Conservation (phyloP, 2,329 filamentous ascomycete species). For the Ophiostoma perfectum region DNA sequence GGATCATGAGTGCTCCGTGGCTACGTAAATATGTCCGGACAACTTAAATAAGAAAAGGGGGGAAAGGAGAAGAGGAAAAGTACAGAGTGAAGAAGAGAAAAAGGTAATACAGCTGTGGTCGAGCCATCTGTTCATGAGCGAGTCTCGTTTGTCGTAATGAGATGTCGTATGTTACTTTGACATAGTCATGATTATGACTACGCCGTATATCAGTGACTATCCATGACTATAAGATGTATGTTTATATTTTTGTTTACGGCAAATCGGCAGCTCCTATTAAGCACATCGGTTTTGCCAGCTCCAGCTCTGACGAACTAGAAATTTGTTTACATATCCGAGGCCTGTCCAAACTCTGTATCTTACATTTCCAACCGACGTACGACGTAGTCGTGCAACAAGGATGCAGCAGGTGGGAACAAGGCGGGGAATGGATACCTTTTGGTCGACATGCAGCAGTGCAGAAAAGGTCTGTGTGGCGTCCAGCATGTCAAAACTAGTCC, state of each 20-base stretch:
- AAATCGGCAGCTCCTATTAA: too few relatives aligned
- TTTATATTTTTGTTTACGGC: too few relatives aligned
- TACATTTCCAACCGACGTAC: too few relatives aligned
- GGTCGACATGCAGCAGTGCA: slow-evolving; percentile 1
- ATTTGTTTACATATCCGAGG: too few relatives aligned
- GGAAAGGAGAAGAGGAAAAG: background rate
- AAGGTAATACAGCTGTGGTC: background rate
- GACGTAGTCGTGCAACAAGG: too few relatives aligned
- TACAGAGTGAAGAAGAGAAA: background rate
- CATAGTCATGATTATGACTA: background rate
- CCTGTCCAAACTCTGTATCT: too few relatives aligned
- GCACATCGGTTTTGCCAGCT: too few relatives aligned
- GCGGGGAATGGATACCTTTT: slow-evolving; percentile 11
- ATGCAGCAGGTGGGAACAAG: background rate
- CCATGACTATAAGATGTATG: too few relatives aligned
- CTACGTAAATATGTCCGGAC: background rate
- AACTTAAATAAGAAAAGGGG: background rate
- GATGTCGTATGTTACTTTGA: background rate
- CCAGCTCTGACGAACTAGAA: too few relatives aligned
- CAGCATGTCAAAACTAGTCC: background rate
- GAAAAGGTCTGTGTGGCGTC: slow-evolving; percentile 7
- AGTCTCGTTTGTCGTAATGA: background rate
- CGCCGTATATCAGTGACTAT: too few relatives aligned
- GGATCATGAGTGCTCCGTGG: too few relatives aligned
- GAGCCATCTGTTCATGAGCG: background rate